Conservation (phyloP, 2,329 filamentous ascomycete genomes). For the Cordyceps cateniannulata region DNA sequence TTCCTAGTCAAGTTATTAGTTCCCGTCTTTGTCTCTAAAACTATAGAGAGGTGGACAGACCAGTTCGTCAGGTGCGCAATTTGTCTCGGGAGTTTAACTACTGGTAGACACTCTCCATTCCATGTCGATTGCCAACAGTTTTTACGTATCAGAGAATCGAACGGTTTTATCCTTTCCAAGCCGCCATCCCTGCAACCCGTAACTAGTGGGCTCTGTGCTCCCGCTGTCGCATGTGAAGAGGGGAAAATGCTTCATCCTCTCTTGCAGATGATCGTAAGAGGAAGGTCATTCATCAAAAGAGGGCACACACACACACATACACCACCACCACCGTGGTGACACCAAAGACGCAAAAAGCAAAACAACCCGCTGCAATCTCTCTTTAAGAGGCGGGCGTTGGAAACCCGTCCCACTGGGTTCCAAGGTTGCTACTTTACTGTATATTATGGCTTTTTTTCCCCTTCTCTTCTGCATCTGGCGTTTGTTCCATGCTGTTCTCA, state of each 20-base stretch:
- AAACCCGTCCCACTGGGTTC: neutral
- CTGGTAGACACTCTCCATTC: neutral
- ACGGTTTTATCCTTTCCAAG: neutral
- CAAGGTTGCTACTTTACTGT: neutral
- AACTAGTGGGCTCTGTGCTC: neutral
- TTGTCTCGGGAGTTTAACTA: neutral
- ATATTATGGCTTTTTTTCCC: neutral
- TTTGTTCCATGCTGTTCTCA: too few relatives aligned
- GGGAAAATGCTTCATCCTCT: neutral
- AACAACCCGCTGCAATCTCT: neutral
- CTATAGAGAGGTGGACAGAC: neutral
- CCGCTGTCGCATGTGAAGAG: slow-evolving; percentile 8
- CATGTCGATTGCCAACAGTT: neutral
- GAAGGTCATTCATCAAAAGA: slow-evolving; percentile 6
- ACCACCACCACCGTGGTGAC: too few relatives aligned
- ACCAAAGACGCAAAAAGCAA: neutral
- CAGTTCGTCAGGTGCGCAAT: neutral
- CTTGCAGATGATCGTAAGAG: neutral
- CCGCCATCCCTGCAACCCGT: neutral
- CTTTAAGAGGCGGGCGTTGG: neutral
- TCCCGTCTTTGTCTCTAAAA: neutral
- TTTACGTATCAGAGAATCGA: too few relatives aligned
- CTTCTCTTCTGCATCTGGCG: neutral
- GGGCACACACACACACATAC: neutral
- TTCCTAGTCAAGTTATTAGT: neutral